Percentiles rank a stretch among this genome's conserved stretches.
Conservation (phyloP, 208 protist species). For the Wallacemonas sp. region DNA sequence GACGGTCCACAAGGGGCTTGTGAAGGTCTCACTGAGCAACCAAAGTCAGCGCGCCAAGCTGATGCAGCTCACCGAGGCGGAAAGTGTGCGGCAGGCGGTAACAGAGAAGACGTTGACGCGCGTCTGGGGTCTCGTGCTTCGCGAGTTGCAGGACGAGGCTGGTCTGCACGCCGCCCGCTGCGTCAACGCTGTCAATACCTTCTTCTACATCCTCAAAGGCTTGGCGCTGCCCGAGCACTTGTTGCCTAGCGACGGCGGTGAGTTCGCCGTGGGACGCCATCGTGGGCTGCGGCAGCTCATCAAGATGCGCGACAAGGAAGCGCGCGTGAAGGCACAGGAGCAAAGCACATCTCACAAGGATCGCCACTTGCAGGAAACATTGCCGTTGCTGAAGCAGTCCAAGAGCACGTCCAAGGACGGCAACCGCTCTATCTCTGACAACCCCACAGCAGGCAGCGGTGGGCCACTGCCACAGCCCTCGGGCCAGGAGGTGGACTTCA, state of each 20-base stretch:
- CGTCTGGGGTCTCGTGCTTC: conserved; percentile 56
- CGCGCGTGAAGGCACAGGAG: conserved; percentile 32
- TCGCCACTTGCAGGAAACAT: conserved; percentile 51
- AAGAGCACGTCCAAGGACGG: conserved; percentile 10
- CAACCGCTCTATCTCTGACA: background rate
- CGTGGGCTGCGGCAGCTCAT: conserved; percentile 71
- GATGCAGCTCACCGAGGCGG: conserved; percentile 34
- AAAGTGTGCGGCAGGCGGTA: conserved; percentile 36
- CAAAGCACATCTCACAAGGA: conserved; percentile 31
- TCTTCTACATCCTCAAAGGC: conserved; percentile 63
- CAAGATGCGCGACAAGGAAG: conserved; percentile 48
- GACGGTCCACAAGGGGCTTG: conserved; percentile 31
- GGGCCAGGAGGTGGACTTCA: conserved; percentile 52
- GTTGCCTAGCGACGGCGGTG: conserved; percentile 26
- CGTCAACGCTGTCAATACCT: conserved; percentile 54
- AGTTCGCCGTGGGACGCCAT: conserved; percentile 54
- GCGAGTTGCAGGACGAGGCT: conserved; percentile 77
- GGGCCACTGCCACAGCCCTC: conserved; percentile 22
- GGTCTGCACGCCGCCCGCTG: conserved; percentile 59
- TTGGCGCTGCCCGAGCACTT: conserved; percentile 68
- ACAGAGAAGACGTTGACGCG: conserved; percentile 34
- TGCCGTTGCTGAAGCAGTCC: conserved; percentile 31
- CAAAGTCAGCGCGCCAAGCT: conserved; percentile 40
- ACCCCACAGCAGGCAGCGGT: conserved; percentile 2
- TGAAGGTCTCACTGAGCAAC: conserved; percentile 64